Conservation (phyloP, 768 basidiomycete species). For the Rhizopogon roseolus region DNA sequence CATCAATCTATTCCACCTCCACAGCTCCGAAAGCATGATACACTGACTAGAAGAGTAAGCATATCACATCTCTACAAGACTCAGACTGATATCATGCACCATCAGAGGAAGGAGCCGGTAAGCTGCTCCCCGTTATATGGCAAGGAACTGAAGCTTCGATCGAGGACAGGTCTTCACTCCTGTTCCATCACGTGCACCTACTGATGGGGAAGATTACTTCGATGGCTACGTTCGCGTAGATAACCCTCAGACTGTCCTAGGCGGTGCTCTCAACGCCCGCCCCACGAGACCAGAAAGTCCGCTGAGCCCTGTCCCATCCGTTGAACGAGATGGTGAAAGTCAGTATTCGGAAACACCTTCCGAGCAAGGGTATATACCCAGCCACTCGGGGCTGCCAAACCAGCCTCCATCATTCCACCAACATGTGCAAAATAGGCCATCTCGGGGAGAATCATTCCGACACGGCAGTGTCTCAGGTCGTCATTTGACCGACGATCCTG, state of each 20-base stretch:
- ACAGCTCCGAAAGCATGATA: constrained; percentile 12
- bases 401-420: constrained; percentile 9
- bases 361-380: constrained; percentile 19
- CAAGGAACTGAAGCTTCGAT: constrained; percentile 5
- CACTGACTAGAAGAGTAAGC: constrained; percentile 4
- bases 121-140: constrained; percentile 5
- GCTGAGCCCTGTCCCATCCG: constrained; percentile 14
- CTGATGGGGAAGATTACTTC: constrained; percentile 26
- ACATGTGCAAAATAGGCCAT: constrained; percentile 3
- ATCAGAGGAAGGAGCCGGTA: constrained; percentile 28
- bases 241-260: constrained; percentile 26
- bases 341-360: constrained; percentile 15
- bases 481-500: constrained; percentile 10
- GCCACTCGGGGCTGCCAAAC: constrained; percentile 18
- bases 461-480: constrained; percentile 7
- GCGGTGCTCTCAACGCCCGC: constrained; percentile 27
- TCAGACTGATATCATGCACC: not conserved
- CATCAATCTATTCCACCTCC: constrained; percentile 9
- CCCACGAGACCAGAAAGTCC: constrained; percentile 17
- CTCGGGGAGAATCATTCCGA: constrained; percentile 15
- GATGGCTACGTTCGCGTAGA: constrained; percentile 28
- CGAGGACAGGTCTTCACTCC: constrained; percentile 25
- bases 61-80: not conserved
- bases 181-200: constrained; percentile 27
- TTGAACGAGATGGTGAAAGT: constrained; percentile 13